Conservation (phyloP, 495 filamentous ascomycete genomes). For the Glutinoglossum americanum region DNA sequence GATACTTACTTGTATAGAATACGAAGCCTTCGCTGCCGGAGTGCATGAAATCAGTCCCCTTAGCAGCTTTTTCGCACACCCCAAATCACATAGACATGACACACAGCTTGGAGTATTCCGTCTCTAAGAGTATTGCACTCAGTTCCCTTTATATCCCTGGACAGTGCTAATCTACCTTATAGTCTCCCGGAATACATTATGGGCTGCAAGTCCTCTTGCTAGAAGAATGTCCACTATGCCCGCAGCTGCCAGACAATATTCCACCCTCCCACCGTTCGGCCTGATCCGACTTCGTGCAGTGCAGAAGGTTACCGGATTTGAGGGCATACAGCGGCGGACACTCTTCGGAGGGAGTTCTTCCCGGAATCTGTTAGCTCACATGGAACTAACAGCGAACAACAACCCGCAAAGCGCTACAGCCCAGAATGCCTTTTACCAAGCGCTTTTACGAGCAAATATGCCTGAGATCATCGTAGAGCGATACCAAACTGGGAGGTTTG, state of each 20-base stretch:
- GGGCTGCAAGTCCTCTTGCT: background rate
- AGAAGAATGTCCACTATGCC: background rate
- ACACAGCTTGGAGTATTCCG: background rate
- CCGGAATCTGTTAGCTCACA: constrained; percentile 39
- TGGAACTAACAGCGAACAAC: constrained; percentile 78
- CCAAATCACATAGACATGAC: background rate
- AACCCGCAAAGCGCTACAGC: constrained; percentile 67
- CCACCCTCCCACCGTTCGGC: constrained; percentile 5
- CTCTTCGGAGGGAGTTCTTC: constrained; percentile 26
- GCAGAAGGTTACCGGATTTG: background rate
- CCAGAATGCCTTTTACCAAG: constrained; percentile 84
- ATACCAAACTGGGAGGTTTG: constrained; percentile 68
- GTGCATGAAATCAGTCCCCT: background rate
- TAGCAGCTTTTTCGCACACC: background rate
- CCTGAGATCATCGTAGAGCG: constrained; percentile 77
- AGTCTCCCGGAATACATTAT: background rate
- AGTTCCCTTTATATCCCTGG: background rate
- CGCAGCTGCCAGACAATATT: background rate
- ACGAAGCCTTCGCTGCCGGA: background rate
- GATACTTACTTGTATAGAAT: background rate
- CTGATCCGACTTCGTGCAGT: background rate
- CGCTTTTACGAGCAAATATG: constrained; percentile 78
- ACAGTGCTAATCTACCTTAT: background rate
- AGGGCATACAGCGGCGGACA: constrained; percentile 6
- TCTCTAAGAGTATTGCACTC: background rate